Conservation (phyloP, 225 moss, liverwort and hornwort genomes). For the Ulota crispa region DNA sequence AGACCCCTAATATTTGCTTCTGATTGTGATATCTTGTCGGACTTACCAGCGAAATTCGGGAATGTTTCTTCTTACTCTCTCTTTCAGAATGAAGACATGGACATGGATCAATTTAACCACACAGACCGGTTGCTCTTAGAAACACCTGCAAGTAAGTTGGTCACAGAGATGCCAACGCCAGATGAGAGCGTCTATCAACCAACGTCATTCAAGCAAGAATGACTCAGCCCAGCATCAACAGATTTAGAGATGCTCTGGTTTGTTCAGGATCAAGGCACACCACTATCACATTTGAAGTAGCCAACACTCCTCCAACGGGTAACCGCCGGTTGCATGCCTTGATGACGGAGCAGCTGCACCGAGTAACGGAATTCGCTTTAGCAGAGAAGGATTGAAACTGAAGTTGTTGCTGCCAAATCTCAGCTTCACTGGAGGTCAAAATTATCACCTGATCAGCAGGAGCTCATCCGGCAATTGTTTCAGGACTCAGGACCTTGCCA, state of each 20-base stretch:
- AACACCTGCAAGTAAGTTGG: conserved; percentile 9
- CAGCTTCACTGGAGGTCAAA: background rate
- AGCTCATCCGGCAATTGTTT: background rate
- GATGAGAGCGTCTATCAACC: background rate
- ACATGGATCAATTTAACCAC: background rate
- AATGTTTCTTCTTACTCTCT: background rate
- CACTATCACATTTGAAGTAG: background rate
- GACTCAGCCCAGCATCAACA: background rate
- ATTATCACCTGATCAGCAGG: background rate
- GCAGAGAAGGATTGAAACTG: background rate
- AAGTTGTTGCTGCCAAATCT: background rate
- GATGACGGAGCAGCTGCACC: background rate
- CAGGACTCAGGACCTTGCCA: conserved; percentile 3
- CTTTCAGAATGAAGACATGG: background rate
- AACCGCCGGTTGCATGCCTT: background rate
- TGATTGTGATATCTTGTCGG: background rate
- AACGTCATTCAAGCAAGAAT: background rate
- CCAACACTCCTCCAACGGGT: background rate
- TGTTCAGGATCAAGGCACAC: background rate
- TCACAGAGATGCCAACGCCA: background rate
- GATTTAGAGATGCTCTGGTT: background rate
- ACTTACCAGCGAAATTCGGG: background rate
- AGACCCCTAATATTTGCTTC: background rate
- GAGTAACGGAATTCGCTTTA: background rate
- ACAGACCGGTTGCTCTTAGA: background rate